phyloP scores from a whole-genome alignment of 2,329 filamentous ascomycete species.

The Trichoderma sp. region DNA sequence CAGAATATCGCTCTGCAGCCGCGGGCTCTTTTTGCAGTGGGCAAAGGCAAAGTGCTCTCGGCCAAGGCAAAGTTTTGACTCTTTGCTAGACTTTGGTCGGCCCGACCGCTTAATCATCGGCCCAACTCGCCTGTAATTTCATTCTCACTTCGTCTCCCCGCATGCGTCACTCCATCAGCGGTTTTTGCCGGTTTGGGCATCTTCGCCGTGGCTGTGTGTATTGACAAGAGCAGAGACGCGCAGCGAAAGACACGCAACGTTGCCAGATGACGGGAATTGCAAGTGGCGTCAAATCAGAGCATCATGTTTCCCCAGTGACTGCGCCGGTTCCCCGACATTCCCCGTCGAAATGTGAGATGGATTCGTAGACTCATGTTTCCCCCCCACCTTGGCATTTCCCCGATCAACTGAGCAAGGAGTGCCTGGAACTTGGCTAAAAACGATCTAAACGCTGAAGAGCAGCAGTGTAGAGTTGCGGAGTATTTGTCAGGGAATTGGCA shows the following conservation, averaged over 20 bases:
- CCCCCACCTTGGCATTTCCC: slow-evolving; percentile 2
- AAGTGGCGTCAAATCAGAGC: not conserved
- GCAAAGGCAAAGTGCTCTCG: not conserved
- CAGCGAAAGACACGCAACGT: not conserved
- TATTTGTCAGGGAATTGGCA: not conserved
- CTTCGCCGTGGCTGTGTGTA: not conserved
- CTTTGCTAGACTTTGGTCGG: slow-evolving; percentile 3
- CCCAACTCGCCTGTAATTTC: not conserved
- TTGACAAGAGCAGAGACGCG: too few species aligned
- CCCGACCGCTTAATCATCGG: slow-evolving; percentile 14
- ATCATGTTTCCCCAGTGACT: not conserved
- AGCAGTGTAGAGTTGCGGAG: not conserved
- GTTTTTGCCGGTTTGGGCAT: not conserved
- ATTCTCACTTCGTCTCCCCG: not conserved
- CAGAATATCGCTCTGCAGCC: not conserved
- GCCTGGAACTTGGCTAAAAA: not conserved
- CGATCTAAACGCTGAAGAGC: not conserved
- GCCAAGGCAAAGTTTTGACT: slow-evolving; percentile 1
- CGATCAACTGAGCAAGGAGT: not conserved
- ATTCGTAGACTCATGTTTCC: not conserved
- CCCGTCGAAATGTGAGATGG: not conserved
- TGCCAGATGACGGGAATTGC: not conserved
- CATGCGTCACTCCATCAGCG: not conserved
- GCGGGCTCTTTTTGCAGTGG: not conserved
- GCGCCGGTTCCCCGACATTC: not conserved